Evolutionary conservation across 2,329 filamentous ascomycete species (phyloP).

Genomic region (Trichoderma pleuroti): DNA sequence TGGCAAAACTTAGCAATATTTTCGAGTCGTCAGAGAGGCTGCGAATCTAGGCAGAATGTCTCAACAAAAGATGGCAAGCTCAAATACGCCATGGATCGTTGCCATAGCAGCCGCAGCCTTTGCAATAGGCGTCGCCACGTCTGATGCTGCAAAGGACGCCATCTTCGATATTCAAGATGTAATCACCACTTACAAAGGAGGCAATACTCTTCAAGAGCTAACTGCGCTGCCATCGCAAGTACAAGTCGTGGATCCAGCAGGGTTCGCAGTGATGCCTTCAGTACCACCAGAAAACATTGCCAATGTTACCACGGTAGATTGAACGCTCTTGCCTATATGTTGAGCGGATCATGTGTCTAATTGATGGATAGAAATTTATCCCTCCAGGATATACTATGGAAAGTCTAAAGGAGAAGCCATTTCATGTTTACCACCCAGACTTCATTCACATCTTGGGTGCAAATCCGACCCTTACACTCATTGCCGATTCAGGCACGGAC

Average conservation of each 20-base stretch:
- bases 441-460: constrained; percentile 46
- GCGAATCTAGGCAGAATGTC: background rate
- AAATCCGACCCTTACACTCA: constrained; percentile 45
- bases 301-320: constrained; percentile 13
- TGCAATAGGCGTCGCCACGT: constrained; percentile 11
- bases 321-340: background rate
- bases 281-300: constrained; percentile 15
- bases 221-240: constrained; percentile 11
- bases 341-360: background rate
- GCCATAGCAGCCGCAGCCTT: constrained; percentile 1
- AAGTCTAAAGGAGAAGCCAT: constrained; percentile 37
- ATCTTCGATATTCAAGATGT: background rate
- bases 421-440: constrained; percentile 45
- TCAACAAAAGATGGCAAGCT: background rate
- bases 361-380: constrained; percentile 22
- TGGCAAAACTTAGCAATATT: background rate
- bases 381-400: constrained; percentile 42
- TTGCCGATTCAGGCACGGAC: constrained; percentile 40
- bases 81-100: background rate
- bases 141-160: background rate
- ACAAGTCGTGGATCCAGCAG: constrained; percentile 9
- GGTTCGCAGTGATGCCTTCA: constrained; percentile 1
- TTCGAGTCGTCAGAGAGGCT: background rate
- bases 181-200: background rate
- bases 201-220: background rate